phyloP scores from a whole-genome alignment of 768 basidiomycete genomes.

The Rubroboletus satanas region DNA sequence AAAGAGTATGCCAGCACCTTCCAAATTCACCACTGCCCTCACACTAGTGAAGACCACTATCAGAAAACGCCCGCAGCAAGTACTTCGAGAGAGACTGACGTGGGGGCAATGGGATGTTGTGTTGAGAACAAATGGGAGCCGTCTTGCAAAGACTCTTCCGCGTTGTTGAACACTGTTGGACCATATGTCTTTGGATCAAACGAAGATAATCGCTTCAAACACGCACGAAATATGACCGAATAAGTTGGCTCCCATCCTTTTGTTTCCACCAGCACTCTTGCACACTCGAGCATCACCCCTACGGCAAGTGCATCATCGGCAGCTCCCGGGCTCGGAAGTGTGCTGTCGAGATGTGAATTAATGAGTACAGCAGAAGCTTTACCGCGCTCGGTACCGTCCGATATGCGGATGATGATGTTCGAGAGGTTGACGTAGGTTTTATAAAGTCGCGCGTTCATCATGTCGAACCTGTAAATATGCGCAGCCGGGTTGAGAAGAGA shows the following conservation, averaged over 20 bases:
- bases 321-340: constrained; percentile 84
- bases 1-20: constrained; percentile 47
- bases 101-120: constrained; percentile 70
- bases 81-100: constrained; percentile 42
- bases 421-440: constrained; percentile 85
- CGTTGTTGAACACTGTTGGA: constrained; percentile 83
- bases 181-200: neutral
- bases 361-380: constrained; percentile 84
- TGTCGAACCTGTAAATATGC: constrained; percentile 69
- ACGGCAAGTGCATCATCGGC: constrained; percentile 86
- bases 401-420: constrained; percentile 86
- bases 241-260: constrained; percentile 70
- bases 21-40: constrained; percentile 84
- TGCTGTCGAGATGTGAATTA: constrained; percentile 87
- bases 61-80: neutral
- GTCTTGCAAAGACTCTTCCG: constrained; percentile 93
- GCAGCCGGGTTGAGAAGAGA: neutral
- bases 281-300: constrained; percentile 88
- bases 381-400: constrained; percentile 64
- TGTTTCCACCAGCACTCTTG: constrained; percentile 67
- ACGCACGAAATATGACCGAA: constrained; percentile 79
- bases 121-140: constrained; percentile 92
- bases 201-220: neutral
- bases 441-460: constrained; percentile 80
- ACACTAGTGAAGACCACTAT: constrained; percentile 46